Percentiles rank a stretch among this genome's conserved stretches.
Evolutionary conservation across 441 rosid species (phyloP).

Genomic region (Metrosideros polymorpha): DNA sequence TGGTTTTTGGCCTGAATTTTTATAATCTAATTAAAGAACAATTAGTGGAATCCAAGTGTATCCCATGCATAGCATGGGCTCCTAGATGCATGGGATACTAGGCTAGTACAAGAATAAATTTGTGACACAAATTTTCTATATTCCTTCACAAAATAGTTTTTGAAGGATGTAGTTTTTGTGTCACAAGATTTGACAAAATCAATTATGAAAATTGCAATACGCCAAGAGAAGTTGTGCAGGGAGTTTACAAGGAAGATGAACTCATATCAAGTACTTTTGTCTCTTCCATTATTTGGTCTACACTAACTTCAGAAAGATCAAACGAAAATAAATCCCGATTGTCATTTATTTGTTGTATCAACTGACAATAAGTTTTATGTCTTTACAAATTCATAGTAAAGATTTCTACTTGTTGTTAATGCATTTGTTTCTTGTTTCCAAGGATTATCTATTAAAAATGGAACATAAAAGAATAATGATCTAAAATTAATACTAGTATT

Average conservation of each 20-base stretch:
- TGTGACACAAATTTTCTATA: neutral
- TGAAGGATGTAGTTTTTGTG: neutral
- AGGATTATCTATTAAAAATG: neutral
- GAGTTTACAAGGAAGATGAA: neutral
- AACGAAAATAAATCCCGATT: neutral
- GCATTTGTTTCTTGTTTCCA: neutral
- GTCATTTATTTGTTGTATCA: neutral
- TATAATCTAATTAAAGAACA: too few relatives aligned
- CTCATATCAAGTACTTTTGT: neutral
- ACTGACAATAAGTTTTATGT: neutral
- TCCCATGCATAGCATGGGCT: too few relatives aligned
- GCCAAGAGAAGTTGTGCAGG: neutral
- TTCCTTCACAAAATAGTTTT: neutral
- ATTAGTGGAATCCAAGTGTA: too few relatives aligned
- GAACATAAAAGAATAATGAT: neutral
- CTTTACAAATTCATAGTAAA: neutral
- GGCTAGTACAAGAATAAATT: neutral
- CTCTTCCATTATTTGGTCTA: neutral
- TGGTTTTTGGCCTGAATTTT: neutral
- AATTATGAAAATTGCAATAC: neutral
- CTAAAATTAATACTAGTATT: neutral
- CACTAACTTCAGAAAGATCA: neutral
- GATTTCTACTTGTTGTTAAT: neutral
- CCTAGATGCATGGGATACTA: too few relatives aligned
- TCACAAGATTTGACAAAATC: neutral